Conservation (phyloP, 345 rosid genomes). For the Salix dunnii region DNA sequence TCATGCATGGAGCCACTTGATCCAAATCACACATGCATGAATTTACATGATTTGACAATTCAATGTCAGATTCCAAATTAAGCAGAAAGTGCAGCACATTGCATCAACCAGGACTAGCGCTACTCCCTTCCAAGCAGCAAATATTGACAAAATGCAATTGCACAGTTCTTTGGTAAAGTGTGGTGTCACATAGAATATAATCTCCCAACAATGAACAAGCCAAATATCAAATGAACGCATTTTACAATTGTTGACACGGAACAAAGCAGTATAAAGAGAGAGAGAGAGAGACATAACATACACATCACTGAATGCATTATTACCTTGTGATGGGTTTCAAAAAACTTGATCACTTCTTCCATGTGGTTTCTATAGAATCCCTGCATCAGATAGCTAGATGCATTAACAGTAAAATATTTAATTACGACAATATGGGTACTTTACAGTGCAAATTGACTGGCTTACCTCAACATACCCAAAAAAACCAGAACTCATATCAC, state of each 20-base stretch:
- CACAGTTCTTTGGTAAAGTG: not conserved
- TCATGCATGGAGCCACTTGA: not conserved
- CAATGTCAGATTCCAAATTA: not conserved
- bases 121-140: not conserved
- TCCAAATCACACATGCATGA: not conserved
- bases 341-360: constrained; percentile 91
- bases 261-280: not conserved
- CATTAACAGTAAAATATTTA: not conserved
- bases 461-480: constrained; percentile 81
- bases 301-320: not conserved
- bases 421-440: not conserved
- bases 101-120: not conserved
- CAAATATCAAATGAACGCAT: not conserved
- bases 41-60: not conserved
- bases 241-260: not conserved
- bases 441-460: constrained; percentile 9
- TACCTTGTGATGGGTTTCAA: constrained; percentile 89
- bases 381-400: constrained; percentile 43
- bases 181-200: not conserved
- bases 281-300: not conserved
- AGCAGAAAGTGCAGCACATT: not conserved
- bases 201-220: not conserved
- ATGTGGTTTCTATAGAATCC: constrained; percentile 86
- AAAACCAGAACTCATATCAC: constrained; percentile 89
- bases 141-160: not conserved